Evolutionary conservation across 2,329 filamentous ascomycete species (phyloP).

Genomic region (Penicillium freii): DNA sequence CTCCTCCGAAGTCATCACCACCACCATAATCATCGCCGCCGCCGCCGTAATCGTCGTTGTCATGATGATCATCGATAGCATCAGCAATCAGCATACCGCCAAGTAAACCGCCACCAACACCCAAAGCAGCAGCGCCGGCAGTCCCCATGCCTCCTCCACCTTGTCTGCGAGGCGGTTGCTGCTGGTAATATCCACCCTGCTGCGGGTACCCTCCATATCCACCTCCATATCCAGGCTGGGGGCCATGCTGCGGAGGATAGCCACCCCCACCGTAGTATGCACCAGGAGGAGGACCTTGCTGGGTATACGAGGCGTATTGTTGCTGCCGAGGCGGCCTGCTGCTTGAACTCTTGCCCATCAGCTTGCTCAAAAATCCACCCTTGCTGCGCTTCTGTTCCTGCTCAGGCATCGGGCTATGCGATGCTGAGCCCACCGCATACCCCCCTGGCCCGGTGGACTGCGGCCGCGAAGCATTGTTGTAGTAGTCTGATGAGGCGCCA

Average conservation of each 20-base stretch:
- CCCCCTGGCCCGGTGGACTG: constrained; percentile 15
- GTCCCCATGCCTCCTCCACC: constrained; percentile 60
- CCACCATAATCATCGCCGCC: constrained; percentile 29
- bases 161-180: constrained; percentile 45
- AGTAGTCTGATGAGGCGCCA: constrained; percentile 51
- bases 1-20: constrained; percentile 32
- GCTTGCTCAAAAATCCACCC: constrained; percentile 52
- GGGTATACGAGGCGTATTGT: constrained; percentile 24
- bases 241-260: constrained; percentile 28
- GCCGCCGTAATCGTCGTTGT: constrained; percentile 25
- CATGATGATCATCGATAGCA: constrained; percentile 49
- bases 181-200: constrained; percentile 39
- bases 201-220: constrained; percentile 41
- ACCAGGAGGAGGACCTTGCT: constrained; percentile 29
- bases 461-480: constrained; percentile 31
- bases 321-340: constrained; percentile 25
- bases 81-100: constrained; percentile 72
- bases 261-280: constrained; percentile 36
- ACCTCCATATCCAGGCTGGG: constrained; percentile 13
- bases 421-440: constrained; percentile 8
- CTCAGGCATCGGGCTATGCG: constrained; percentile 31
- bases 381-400: constrained; percentile 42
- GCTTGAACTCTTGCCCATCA: constrained; percentile 48
- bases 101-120: constrained; percentile 75
- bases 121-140: constrained; percentile 71